Evolutionary conservation across 1,139 yeast species (phyloP), one percentile per base, ranked within the genome.

Genomic region (Kurtzmaniella quercitrusa): DNA sequence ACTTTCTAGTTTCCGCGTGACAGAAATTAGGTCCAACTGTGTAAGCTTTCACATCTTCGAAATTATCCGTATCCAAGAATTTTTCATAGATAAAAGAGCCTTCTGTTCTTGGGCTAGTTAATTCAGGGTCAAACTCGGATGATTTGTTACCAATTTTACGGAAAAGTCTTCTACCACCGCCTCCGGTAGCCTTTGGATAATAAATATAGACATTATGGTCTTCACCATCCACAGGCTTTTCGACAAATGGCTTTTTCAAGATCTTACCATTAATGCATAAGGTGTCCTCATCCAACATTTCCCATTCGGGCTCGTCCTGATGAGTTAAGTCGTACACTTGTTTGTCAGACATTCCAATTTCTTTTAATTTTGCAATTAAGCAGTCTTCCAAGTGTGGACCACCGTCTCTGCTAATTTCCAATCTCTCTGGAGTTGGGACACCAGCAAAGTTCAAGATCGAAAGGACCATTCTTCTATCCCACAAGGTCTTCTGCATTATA

Each of bases 161-260:
- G 68, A 94, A 94, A 46, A 94, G 68, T 43, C 95, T 74, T 50
- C 99, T 76, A 18, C 99, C 99, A 50, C 99, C 99, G 43, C 98
- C 99, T 41, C 99, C 99, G 43, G 87, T 84, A 44, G 84, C 78
- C 45, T 80, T 78, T 34, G 94, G 86, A 60, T 93, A 93, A 63
- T 94, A 94, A 38, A 94, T 93, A 61, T 85, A 88, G 38, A 94
- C 93, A 60, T 94, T 94, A 65, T 94, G 99, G 62, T 94, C 96
- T 65, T 94, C 99, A 38, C 99, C 99, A 64, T 94, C 97, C 6
- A 93, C 98, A 1, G 99, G 99, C 55, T 94, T 94, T 62, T 94
- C 99, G 23, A 94, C 98, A 71, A 82, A 94, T 7, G 99, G 99
- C 57, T 94, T 94, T 38, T 71, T 73, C 65, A 94, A 67, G 12